phyloP scores from a whole-genome alignment of 2,329 filamentous ascomycete species.

The Furcasterigmium sp. region DNA sequence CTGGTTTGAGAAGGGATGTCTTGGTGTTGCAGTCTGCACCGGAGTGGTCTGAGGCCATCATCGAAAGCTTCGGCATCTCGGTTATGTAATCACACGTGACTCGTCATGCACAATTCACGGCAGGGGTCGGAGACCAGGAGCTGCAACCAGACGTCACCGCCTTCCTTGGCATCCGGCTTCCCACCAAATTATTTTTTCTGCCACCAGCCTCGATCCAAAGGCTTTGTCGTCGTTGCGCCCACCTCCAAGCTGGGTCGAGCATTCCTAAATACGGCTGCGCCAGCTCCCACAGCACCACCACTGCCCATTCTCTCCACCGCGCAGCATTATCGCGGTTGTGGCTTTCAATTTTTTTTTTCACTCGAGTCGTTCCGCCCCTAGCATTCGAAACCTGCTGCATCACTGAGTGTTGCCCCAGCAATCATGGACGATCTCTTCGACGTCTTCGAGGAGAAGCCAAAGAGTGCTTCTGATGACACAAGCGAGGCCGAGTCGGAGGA shows the following conservation, averaged over 20 bases:
- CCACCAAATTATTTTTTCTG: slow-evolving; percentile 3
- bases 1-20: slow-evolving; percentile 4
- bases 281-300: too few species aligned
- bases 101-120: too few species aligned
- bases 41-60: slow-evolving; percentile 11
- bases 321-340: too few species aligned
- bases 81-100: slow-evolving; percentile 3
- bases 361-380: neutral
- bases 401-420: neutral
- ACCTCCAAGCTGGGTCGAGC: too few species aligned
- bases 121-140: neutral
- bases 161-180: neutral
- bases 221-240: too few species aligned
- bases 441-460: slow-evolving; percentile 67
- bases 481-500: slow-evolving; percentile 37
- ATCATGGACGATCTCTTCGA: slow-evolving; percentile 76
- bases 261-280: too few species aligned
- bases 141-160: neutral
- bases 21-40: slow-evolving; percentile 10
- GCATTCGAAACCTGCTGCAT: neutral
- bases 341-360: neutral
- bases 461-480: slow-evolving; percentile 29
- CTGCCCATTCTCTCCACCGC: too few species aligned
- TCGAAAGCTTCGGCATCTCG: neutral
- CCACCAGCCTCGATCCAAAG: neutral